phyloP scores from a whole-genome alignment of 805 yeast species.

The Sugiyamaella lignohabitans region DNA sequence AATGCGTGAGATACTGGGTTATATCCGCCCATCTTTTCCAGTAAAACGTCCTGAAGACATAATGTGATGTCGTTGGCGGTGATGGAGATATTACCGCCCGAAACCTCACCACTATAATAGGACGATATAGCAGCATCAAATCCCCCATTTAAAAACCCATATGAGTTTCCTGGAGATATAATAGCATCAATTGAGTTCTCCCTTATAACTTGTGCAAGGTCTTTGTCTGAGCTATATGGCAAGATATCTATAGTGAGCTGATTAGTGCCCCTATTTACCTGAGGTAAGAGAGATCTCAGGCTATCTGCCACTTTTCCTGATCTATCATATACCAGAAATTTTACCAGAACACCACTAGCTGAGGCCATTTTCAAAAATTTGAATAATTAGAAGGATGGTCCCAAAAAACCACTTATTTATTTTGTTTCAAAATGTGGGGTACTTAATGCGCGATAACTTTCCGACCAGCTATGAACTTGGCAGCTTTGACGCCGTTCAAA shows the following conservation, averaged over 20 bases:
- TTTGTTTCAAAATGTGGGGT: no score
- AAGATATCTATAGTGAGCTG: background rate
- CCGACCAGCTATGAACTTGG: no score
- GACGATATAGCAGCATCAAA: slow-evolving; percentile 38
- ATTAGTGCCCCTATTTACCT: no score
- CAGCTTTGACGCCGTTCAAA: no score
- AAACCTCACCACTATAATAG: slow-evolving; percentile 19
- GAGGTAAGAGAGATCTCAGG: background rate
- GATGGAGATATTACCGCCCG: slow-evolving; percentile 14
- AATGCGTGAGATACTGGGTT: slow-evolving; percentile 30
- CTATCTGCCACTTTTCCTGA: background rate
- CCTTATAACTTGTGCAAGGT: slow-evolving; percentile 7
- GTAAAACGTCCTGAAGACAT: slow-evolving; percentile 15
- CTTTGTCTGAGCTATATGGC: background rate
- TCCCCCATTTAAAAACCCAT: slow-evolving; percentile 48
- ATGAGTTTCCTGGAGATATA: slow-evolving; percentile 48
- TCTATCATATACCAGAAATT: background rate
- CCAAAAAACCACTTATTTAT: no score
- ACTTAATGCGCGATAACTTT: no score
- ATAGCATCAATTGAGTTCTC: slow-evolving; percentile 24
- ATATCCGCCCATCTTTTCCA: slow-evolving; percentile 28
- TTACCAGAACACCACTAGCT: no score
- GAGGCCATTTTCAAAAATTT: no score
- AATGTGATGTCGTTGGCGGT: slow-evolving; percentile 7
- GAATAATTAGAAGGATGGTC: no score